These are phyloP conservation scores for Setaria italica DNA, from an alignment of 202 grass and related monocot genomes.

Conservation along the genomic window DNA sequence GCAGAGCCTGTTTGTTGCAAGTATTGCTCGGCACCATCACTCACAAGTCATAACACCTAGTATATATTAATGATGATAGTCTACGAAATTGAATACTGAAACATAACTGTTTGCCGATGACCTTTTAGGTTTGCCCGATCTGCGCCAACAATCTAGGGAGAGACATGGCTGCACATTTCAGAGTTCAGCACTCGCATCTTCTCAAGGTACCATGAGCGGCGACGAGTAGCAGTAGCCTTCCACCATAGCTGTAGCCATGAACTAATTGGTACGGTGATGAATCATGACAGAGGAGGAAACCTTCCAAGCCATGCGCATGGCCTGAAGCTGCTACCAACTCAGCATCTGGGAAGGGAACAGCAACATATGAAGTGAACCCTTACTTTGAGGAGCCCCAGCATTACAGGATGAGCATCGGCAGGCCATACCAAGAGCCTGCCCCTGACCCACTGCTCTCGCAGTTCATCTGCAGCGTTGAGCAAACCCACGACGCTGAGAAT, in stretches of 20 bases:
- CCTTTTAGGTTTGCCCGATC: slow-evolving; percentile 79
- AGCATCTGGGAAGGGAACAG: slow-evolving; percentile 34
- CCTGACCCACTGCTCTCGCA: slow-evolving; percentile 81
- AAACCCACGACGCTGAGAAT: neutral
- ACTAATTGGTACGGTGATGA: neutral
- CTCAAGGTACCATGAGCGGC: slow-evolving; percentile 57
- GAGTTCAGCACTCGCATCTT: slow-evolving; percentile 69
- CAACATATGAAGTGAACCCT: slow-evolving; percentile 49
- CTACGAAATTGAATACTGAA: neutral
- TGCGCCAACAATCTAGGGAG: slow-evolving; percentile 75
- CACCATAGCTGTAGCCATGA: neutral
- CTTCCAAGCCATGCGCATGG: slow-evolving; percentile 62
- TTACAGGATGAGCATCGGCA: slow-evolving; percentile 35
- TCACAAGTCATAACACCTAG: slow-evolving; percentile 5
- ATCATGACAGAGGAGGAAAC: slow-evolving; percentile 75
- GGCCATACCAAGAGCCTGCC: slow-evolving; percentile 48
- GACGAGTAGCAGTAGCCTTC: neutral
- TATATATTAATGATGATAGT: neutral
- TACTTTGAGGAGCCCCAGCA: slow-evolving; percentile 43
- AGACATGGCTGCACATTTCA: slow-evolving; percentile 80
- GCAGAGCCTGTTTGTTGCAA: too few species aligned
- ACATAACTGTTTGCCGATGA: neutral
- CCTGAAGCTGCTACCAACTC: slow-evolving; percentile 28
- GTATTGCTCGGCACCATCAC: neutral
- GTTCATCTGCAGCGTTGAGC: slow-evolving; percentile 58